Evolutionary conservation across 208 protist species (phyloP).

Genomic region (Trypanosomatidae sp.): DNA sequence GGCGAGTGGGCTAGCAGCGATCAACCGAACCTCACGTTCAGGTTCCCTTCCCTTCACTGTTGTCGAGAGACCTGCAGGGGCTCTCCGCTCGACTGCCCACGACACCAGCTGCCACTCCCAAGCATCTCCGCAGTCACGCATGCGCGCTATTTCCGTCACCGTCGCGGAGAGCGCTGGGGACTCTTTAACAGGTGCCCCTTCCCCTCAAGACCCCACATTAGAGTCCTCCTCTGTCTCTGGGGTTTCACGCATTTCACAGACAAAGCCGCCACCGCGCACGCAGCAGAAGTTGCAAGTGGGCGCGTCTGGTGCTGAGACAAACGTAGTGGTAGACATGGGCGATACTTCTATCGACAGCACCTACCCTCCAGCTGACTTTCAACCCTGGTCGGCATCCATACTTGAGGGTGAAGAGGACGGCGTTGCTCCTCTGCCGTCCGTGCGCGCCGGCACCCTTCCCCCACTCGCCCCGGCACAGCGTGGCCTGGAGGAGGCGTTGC

Average conservation of each 20-base stretch:
- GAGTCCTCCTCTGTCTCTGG: constrained; percentile 8
- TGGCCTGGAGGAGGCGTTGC: background rate
- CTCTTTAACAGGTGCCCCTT: background rate
- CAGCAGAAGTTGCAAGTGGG: background rate
- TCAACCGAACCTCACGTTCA: background rate
- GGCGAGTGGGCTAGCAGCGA: constrained; percentile 13
- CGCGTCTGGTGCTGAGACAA: background rate
- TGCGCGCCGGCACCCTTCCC: constrained; percentile 25
- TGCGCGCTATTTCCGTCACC: background rate
- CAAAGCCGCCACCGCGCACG: background rate
- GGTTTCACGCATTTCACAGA: background rate
- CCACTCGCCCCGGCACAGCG: constrained; percentile 26
- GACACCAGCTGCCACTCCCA: background rate
- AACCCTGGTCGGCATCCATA: constrained; percentile 16
- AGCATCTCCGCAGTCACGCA: background rate
- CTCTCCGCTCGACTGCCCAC: background rate
- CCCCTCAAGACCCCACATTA: background rate
- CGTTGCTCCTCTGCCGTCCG: constrained; percentile 8
- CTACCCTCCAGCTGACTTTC: constrained; percentile 23
- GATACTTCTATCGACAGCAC: constrained; percentile 30
- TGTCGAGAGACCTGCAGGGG: constrained; percentile 17
- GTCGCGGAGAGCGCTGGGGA: background rate
- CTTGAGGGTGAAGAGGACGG: constrained; percentile 5
- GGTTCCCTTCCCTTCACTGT: constrained; percentile 22
- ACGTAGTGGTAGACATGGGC: constrained; percentile 30